These are phyloP conservation scores for Thelonectria blattea DNA, from an alignment of 2,329 filamentous ascomycete genomes.

Conservation along the genomic window DNA sequence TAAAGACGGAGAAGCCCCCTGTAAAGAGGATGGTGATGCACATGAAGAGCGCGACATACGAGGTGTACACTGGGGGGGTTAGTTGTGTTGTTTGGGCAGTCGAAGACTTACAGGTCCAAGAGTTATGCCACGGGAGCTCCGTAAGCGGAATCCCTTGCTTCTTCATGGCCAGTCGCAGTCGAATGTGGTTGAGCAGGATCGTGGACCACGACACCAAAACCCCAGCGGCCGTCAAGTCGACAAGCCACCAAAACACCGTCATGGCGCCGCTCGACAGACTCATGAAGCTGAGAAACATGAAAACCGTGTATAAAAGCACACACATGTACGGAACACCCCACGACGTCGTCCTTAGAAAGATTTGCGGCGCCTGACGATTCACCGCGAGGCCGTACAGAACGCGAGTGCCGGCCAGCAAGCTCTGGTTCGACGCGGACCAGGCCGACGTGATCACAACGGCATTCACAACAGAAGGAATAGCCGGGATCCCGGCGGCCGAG, in stretches of 20 bases:
- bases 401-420: constrained; percentile 64
- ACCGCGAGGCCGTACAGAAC: constrained; percentile 65
- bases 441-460: constrained; percentile 76
- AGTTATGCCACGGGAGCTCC: constrained; percentile 67
- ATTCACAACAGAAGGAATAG: constrained; percentile 76
- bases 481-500: constrained; percentile 68
- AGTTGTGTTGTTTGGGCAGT: constrained; percentile 5
- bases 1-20: constrained; percentile 70
- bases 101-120: constrained; percentile 66
- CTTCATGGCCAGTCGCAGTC: constrained; percentile 60
- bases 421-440: constrained; percentile 72
- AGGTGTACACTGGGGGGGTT: constrained; percentile 60
- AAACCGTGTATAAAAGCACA: constrained; percentile 58
- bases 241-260: constrained; percentile 70
- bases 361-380: constrained; percentile 62
- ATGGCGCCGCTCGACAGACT: constrained; percentile 61
- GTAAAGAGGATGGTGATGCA: constrained; percentile 71
- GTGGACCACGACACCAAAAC: constrained; percentile 68
- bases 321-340: constrained; percentile 68
- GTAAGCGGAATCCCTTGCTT: constrained; percentile 57
- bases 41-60: constrained; percentile 65
- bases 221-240: constrained; percentile 66
- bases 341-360: constrained; percentile 65
- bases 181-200: constrained; percentile 65
- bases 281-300: constrained; percentile 65